Conservation (phyloP, 805 yeast genomes). For the Saccharomycopsis fermentans region DNA sequence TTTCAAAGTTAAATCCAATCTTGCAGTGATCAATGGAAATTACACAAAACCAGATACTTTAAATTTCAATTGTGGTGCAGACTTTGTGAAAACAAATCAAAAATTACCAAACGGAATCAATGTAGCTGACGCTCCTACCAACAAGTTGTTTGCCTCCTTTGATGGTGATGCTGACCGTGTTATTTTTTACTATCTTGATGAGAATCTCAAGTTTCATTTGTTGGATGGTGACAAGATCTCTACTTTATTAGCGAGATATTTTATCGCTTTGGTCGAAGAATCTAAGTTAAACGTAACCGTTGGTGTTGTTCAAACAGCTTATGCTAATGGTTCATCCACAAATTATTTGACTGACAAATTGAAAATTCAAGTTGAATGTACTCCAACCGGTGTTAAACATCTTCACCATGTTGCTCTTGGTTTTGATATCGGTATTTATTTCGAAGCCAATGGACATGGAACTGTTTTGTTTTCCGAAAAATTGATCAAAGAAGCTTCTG, state of each 20-base stretch:
- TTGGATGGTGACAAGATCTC: slow-evolving; percentile 94
- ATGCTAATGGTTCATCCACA: slow-evolving; percentile 92
- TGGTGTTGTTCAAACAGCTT: slow-evolving; percentile 96
- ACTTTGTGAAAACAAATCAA: slow-evolving; percentile 86
- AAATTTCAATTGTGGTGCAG: slow-evolving; percentile 88
- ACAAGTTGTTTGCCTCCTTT: slow-evolving; percentile 63
- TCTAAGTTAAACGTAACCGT: slow-evolving; percentile 35
- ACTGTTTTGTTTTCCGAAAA: slow-evolving; percentile 72
- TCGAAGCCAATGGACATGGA: slow-evolving; percentile 99
- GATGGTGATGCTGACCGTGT: slow-evolving; percentile 98
- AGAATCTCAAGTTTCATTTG: slow-evolving; percentile 35
- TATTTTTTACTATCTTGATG: slow-evolving; percentile 57
- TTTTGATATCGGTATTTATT: slow-evolving; percentile 87
- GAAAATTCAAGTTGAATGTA: slow-evolving; percentile 70
- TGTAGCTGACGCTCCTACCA: slow-evolving; percentile 27
- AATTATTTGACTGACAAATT: slow-evolving; percentile 50
- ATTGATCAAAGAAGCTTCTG: slow-evolving; percentile 31
- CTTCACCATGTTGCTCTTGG: slow-evolving; percentile 75
- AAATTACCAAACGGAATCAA: slow-evolving; percentile 52
- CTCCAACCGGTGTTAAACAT: slow-evolving; percentile 95
- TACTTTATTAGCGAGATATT: slow-evolving; percentile 64
- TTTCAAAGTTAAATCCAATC: slow-evolving; percentile 30
- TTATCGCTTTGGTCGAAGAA: slow-evolving; percentile 41
- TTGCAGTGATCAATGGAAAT: slow-evolving; percentile 42
- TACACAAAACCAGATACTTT: slow-evolving; percentile 45